Evolutionary conservation across 2,329 filamentous ascomycete genomes (phyloP).

Genomic region (Fusarium sp.): DNA sequence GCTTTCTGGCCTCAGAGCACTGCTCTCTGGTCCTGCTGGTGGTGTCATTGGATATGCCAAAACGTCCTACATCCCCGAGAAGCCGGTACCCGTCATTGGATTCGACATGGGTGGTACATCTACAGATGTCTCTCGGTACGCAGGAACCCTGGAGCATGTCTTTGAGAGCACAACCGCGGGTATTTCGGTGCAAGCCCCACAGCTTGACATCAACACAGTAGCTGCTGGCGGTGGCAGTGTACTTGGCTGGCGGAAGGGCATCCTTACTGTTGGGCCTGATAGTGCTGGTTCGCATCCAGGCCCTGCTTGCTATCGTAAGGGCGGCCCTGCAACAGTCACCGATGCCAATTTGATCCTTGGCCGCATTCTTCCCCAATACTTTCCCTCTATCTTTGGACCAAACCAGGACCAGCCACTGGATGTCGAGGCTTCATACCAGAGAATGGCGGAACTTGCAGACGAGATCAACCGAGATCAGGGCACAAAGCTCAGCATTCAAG

Average conservation of each 20-base stretch:
- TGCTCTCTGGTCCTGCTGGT: constrained; percentile 90
- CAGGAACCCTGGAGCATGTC: constrained; percentile 87
- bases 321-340: constrained; percentile 88
- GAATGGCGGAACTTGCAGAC: constrained; percentile 81
- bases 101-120: constrained; percentile 96
- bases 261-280: constrained; percentile 91
- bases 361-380: constrained; percentile 87
- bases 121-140: constrained; percentile 91
- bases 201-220: constrained; percentile 94
- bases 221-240: constrained; percentile 88
- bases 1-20: constrained; percentile 87
- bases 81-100: constrained; percentile 88
- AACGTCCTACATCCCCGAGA: constrained; percentile 87
- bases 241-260: constrained; percentile 88
- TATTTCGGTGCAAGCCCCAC: constrained; percentile 90
- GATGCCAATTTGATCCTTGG: constrained; percentile 91
- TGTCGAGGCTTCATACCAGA: constrained; percentile 78
- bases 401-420: constrained; percentile 88
- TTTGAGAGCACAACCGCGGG: constrained; percentile 95
- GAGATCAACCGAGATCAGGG: constrained; percentile 83
- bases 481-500: constrained; percentile 80
- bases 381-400: constrained; percentile 93
- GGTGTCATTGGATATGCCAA: constrained; percentile 93
- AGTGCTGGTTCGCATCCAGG: constrained; percentile 90
- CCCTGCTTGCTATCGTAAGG: constrained; percentile 91